Percentiles rank a stretch among this genome's conserved stretches.
phyloP scores from a whole-genome alignment of 257 asterid species.

The Capsicum chinense region DNA sequence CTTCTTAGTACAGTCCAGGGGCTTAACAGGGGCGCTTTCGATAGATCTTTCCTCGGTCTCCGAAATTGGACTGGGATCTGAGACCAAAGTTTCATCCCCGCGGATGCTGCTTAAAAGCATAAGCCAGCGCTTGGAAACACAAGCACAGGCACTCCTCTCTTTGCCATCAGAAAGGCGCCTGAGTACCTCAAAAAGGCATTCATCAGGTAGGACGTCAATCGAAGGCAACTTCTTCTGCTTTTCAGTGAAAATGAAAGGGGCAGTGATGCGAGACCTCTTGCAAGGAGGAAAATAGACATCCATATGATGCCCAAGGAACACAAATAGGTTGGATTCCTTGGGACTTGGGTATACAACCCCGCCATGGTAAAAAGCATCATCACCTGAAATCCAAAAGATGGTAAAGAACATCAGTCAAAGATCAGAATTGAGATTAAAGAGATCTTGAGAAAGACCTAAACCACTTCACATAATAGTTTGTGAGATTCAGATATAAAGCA shows the following conservation, averaged over 20 bases:
- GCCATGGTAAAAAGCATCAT: conserved; percentile 51
- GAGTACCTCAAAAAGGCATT: conserved; percentile 92
- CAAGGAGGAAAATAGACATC: conserved; percentile 72
- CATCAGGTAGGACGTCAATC: conserved; percentile 90
- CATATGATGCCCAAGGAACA: conserved; percentile 57
- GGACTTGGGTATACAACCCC: conserved; percentile 60
- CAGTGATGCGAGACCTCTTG: conserved; percentile 82
- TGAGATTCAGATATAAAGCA: background rate
- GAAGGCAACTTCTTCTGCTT: conserved; percentile 56
- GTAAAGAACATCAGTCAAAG: conserved; percentile 35
- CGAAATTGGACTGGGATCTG: conserved; percentile 20
- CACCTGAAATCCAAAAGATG: conserved; percentile 52
- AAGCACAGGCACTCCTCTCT: conserved; percentile 76
- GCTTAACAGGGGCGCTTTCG: conserved; percentile 32
- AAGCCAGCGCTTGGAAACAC: conserved; percentile 94
- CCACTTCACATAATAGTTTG: background rate
- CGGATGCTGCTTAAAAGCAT: conserved; percentile 78
- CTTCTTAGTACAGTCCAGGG: conserved; percentile 46
- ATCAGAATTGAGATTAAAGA: background rate
- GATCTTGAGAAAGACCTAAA: background rate
- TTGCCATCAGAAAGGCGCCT: conserved; percentile 72
- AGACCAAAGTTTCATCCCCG: conserved; percentile 54
- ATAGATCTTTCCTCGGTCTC: conserved; percentile 45
- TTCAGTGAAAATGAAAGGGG: conserved; percentile 59
- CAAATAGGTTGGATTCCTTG: conserved; percentile 55